Evolutionary conservation across 2,329 filamentous ascomycete species (phyloP).

Genomic region (Aureobasidium zeae): DNA sequence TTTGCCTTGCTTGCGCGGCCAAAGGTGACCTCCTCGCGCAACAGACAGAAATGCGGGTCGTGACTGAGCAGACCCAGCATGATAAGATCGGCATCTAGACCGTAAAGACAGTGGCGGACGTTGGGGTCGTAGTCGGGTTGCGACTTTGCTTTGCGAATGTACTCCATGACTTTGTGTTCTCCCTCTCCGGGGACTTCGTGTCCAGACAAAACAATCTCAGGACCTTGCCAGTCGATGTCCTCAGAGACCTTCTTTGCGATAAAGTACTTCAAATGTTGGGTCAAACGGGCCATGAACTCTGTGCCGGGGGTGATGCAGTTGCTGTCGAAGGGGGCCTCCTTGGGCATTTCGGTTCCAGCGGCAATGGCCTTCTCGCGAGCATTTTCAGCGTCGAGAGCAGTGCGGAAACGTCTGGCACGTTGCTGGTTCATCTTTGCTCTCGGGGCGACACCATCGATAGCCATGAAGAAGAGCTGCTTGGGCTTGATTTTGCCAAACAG

Average conservation of each 20-base stretch:
- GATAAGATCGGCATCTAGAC: constrained; percentile 93
- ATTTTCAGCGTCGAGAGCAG: constrained; percentile 79
- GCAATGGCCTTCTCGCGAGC: constrained; percentile 85
- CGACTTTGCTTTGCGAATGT: constrained; percentile 93
- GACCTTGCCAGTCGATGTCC: constrained; percentile 93
- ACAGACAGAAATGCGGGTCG: constrained; percentile 93
- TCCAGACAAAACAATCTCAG: constrained; percentile 90
- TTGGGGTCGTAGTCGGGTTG: constrained; percentile 90
- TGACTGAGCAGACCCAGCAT: constrained; percentile 97
- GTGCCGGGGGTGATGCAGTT: constrained; percentile 98
- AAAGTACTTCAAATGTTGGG: constrained; percentile 91
- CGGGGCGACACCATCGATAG: constrained; percentile 93
- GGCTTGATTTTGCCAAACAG: constrained; percentile 98
- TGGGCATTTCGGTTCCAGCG: constrained; percentile 86
- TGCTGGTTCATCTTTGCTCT: constrained; percentile 99
- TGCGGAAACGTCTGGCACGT: constrained; percentile 87
- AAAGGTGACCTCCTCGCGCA: constrained; percentile 97
- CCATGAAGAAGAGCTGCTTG: constrained; percentile 98
- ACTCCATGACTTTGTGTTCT: constrained; percentile 99
- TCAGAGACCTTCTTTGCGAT: constrained; percentile 98
- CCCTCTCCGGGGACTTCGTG: constrained; percentile 97
- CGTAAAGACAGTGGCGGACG: constrained; percentile 92
- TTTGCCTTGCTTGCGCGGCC: constrained; percentile 79
- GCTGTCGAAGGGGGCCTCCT: constrained; percentile 93
- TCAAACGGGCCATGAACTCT: constrained; percentile 95